Base-by-base conservation (phyloP, 202 grass and related monocot genomes). In the Eragrostis tef region DNA sequence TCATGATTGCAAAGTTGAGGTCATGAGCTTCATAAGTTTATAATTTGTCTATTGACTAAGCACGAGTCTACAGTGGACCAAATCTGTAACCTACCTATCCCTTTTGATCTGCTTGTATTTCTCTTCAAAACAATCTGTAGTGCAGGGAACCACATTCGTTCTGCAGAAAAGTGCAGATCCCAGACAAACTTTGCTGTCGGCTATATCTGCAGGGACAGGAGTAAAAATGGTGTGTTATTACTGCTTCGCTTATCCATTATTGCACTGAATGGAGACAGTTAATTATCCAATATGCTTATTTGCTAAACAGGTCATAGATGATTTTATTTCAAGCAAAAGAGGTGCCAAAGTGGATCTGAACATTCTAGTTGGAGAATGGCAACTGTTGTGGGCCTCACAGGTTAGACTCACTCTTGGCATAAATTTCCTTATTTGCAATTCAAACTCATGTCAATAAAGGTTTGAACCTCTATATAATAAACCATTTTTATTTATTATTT, bases 71-170 rank as follows among this genome's bases (percentile, higher is more conserved):
- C 41, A 47, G 5, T 16, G 13, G 3, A n/a, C 19, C 44, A 83
- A 75, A 43, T 26, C 59, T 46, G 44, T 77, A 77, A 15, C 6
- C 22, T 7, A 48, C 75, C 8, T 78, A 67, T 52, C 15, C 17
- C 11, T 56, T 75, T 13, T 44, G 24, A 83, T 71, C 67, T 53
- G 14, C 79, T 73, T 65, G 52, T 53, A 64, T 86, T 89, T 85
- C 54, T 86, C 80, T 80, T 64, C 50, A 69, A 83, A 88, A 91
- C 57, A 89, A 89, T 24, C 24, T 90, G 71, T 98, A 98, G 95
- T 93, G 87, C 92, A 98, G 95, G 95, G 95, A 77, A 93, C 92
- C 31, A 94, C 95, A 82, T 98, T 98, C 89, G 92, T 98, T 71
- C 79, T 98, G 25, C 95, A 98, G 88, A 98, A 94, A 79, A 87